phyloP scores from a whole-genome alignment of 2,329 filamentous ascomycete species.

The Neophaeococcomyces aloes region DNA sequence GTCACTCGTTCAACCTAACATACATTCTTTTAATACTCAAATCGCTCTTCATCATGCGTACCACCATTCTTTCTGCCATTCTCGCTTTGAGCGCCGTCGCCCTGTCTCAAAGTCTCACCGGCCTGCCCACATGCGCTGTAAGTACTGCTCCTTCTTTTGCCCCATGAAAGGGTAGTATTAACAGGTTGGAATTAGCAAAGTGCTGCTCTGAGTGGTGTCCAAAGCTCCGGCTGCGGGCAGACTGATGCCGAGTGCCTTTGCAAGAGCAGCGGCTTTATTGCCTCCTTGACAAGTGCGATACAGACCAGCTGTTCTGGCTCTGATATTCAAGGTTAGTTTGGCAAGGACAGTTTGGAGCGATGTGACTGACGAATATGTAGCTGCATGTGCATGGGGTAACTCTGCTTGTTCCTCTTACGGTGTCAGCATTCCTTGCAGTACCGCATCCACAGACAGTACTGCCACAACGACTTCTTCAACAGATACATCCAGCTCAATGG shows the following conservation, averaged over 20 bases:
- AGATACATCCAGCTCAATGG: neutral
- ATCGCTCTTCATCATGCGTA: neutral
- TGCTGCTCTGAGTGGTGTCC: neutral
- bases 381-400: slow-evolving; percentile 4
- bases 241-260: slow-evolving; percentile 3
- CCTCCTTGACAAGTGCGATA: neutral
- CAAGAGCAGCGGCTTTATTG: slow-evolving; percentile 1
- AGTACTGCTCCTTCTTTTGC: neutral
- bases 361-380: neutral
- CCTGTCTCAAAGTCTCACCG: neutral
- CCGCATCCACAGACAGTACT: neutral
- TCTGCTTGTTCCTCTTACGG: slow-evolving; percentile 4
- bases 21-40: no score
- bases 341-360: neutral
- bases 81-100: neutral
- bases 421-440: neutral
- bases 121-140: slow-evolving; percentile 5
- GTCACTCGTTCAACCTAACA: neutral
- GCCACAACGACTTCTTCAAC: neutral
- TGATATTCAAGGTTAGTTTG: slow-evolving; percentile 2
- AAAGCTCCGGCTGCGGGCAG: neutral
- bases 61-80: neutral
- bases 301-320: neutral
- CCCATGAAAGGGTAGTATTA: no score
- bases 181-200: neutral